A percentile compares a stretch with the other conserved stretches of the same genome.
phyloP scores from a whole-genome alignment of 1,284 basidiomycete genomes.

The Peniophora sp. region DNA sequence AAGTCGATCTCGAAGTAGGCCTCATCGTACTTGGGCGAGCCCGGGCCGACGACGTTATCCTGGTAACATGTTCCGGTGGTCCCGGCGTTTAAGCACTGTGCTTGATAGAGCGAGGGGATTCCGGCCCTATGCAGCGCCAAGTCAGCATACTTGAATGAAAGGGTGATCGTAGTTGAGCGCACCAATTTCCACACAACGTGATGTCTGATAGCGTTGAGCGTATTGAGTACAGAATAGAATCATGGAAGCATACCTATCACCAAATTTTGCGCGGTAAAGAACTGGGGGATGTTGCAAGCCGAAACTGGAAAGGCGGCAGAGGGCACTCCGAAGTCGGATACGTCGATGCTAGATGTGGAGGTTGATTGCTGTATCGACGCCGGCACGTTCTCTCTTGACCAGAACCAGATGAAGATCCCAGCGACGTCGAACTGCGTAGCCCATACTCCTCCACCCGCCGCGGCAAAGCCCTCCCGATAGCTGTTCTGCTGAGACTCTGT shows the following conservation, averaged over 20 bases:
- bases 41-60: slow-evolving; percentile 48
- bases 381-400: slow-evolving; percentile 44
- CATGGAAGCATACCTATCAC: slow-evolving; percentile 23
- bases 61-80: slow-evolving; percentile 37
- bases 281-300: slow-evolving; percentile 36
- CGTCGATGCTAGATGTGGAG: slow-evolving; percentile 38
- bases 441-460: slow-evolving; percentile 67
- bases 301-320: slow-evolving; percentile 40
- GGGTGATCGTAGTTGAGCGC: slow-evolving; percentile 6
- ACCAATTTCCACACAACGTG: slow-evolving; percentile 51
- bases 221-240: too few relatives aligned
- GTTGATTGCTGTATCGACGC: slow-evolving; percentile 28
- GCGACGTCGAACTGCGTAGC: slow-evolving; percentile 59
- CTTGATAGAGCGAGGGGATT: slow-evolving; percentile 30
- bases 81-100: slow-evolving; percentile 29
- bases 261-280: slow-evolving; percentile 45
- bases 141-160: too few relatives aligned
- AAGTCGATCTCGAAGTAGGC: slow-evolving; percentile 31
- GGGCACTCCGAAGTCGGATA: slow-evolving; percentile 44
- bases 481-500: slow-evolving; percentile 49
- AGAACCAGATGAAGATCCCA: slow-evolving; percentile 70
- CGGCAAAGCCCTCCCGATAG: slow-evolving; percentile 50
- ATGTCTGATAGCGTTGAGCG: slow-evolving; percentile 26
- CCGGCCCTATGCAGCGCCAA: too few relatives aligned
- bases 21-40: slow-evolving; percentile 43